phyloP scores from a whole-genome alignment of 2,329 filamentous ascomycete species.

The Fusarium cicatricum region DNA sequence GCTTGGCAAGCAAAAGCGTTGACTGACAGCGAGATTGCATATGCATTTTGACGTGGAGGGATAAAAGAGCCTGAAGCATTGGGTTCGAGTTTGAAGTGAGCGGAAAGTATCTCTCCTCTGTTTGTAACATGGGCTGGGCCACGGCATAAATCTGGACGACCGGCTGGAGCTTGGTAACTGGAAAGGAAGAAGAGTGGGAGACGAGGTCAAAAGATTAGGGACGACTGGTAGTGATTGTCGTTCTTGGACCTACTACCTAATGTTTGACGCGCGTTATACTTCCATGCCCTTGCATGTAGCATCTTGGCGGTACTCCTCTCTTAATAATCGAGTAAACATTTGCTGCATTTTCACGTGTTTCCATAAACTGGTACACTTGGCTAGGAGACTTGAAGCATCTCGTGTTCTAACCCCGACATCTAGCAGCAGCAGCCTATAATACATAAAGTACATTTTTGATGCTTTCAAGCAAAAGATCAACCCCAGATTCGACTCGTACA shows the following conservation, averaged over 20 bases:
- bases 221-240: conserved; percentile 22
- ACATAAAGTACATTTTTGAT: conserved; percentile 35
- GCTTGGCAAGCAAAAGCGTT: conserved; percentile 13
- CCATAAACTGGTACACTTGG: no score
- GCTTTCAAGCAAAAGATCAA: background rate
- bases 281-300: no score
- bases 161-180: conserved; percentile 6
- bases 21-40: no score
- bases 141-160: conserved; percentile 20
- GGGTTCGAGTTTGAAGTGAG: no score
- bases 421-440: conserved; percentile 28
- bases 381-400: background rate
- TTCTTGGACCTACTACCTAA: conserved; percentile 24
- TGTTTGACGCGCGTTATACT: background rate
- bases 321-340: no score
- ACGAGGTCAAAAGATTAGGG: background rate
- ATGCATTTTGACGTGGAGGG: no score
- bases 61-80: no score
- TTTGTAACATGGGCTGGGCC: no score
- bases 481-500: conserved; percentile 5
- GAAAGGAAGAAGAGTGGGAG: conserved; percentile 4
- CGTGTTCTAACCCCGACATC: conserved; percentile 5
- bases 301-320: no score
- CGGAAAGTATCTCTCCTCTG: no score
- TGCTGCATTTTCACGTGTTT: no score